These are phyloP conservation scores for Lenwebbia sp. DNA, from an alignment of 345 rosid species.

Conservation along the genomic window DNA sequence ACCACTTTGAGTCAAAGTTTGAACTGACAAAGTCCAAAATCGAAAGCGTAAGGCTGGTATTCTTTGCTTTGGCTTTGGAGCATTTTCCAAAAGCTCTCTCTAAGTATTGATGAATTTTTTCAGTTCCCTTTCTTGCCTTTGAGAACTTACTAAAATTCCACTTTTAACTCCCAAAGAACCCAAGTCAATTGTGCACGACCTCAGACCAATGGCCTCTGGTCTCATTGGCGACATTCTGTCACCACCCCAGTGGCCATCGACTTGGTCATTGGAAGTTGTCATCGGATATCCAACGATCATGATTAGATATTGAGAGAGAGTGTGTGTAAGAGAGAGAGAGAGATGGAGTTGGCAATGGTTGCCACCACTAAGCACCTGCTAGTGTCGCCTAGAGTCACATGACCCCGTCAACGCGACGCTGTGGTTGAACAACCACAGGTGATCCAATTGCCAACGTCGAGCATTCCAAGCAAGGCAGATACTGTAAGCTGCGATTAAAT, in stretches of 20 bases:
- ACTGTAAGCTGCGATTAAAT: too few relatives aligned
- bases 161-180: too few relatives aligned
- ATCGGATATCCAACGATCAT: not conserved
- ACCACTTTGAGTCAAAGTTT: not conserved
- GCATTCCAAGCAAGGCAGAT: not conserved
- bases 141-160: not conserved
- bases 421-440: not conserved
- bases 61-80: not conserved
- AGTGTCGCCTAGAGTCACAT: accelerated
- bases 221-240: not conserved
- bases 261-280: not conserved
- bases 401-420: not conserved
- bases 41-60: not conserved
- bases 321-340: not conserved
- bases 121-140: not conserved
- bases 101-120: not conserved
- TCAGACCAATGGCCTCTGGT: not conserved
- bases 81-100: not conserved
- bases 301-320: not conserved
- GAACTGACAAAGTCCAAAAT: not conserved
- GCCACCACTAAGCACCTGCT: not conserved
- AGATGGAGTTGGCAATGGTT: not conserved
- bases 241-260: not conserved
- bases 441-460: accelerated
- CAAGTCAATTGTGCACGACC: not conserved